Conservation (phyloP, 2,329 filamentous ascomycete species). For the Coniochaeta ligniaria region DNA sequence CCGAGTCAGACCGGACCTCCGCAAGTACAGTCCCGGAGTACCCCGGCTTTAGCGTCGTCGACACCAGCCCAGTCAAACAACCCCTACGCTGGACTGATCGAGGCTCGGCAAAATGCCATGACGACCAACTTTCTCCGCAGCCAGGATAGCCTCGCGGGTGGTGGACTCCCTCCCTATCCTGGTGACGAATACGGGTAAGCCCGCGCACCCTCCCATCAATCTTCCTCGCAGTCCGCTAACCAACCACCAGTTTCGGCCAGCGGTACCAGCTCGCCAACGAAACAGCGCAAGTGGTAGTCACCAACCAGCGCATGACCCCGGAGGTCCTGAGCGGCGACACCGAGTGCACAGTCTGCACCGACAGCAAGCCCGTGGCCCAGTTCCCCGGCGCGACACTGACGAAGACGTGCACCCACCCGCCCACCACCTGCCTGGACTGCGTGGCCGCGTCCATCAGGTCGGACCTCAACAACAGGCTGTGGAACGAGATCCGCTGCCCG, state of each 20-base stretch:
- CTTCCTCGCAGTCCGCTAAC: background rate
- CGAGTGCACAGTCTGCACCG: conserved; percentile 29
- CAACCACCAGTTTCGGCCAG: conserved; percentile 22
- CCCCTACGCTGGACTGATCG: conserved; percentile 21
- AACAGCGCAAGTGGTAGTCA: conserved; percentile 20
- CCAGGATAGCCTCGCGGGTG: conserved; percentile 10
- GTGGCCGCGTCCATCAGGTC: conserved; percentile 24
- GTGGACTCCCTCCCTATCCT: background rate
- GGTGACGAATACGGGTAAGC: conserved; percentile 9
- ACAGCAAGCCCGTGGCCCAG: conserved; percentile 17
- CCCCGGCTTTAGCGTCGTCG: background rate
- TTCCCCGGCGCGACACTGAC: conserved; percentile 27
- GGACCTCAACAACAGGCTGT: conserved; percentile 25
- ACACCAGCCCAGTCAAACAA: conserved; percentile 11
- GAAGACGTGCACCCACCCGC: conserved; percentile 23
- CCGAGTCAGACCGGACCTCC: background rate
- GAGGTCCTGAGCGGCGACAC: conserved; percentile 13
- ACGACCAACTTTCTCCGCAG: conserved; percentile 20
- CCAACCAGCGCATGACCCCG: conserved; percentile 18
- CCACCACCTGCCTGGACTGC: conserved; percentile 26
- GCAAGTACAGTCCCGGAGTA: background rate
- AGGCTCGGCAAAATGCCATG: conserved; percentile 23
- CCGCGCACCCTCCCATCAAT: background rate
- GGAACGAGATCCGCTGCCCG: conserved; percentile 43
- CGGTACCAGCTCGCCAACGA: conserved; percentile 21